phyloP scores from a whole-genome alignment of 768 basidiomycete species.

The Collybia sordida region DNA sequence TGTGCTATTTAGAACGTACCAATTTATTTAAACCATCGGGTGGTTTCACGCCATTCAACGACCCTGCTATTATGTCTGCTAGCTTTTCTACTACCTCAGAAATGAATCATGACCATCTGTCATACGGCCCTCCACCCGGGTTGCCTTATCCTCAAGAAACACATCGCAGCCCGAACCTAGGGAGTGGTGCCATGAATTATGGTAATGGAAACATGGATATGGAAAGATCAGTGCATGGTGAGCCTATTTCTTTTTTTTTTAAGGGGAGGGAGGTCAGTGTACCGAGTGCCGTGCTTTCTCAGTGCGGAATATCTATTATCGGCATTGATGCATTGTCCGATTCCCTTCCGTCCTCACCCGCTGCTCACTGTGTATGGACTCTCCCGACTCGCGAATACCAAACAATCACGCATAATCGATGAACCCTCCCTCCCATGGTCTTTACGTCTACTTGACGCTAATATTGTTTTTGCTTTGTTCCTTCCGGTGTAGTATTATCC shows the following conservation, averaged over 20 bases:
- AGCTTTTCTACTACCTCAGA: slow-evolving; percentile 48
- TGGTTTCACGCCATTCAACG: slow-evolving; percentile 53
- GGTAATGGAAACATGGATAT: slow-evolving; percentile 25
- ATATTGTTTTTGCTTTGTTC: slow-evolving; percentile 40
- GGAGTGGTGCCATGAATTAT: slow-evolving; percentile 21
- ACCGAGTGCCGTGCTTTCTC: slow-evolving; percentile 87
- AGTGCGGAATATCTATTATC: slow-evolving; percentile 82
- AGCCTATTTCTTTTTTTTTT: slow-evolving; percentile 53
- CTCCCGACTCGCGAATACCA: slow-evolving; percentile 32
- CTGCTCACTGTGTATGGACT: slow-evolving; percentile 34
- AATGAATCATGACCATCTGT: slow-evolving; percentile 28
- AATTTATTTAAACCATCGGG: slow-evolving; percentile 17
- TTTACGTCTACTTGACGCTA: slow-evolving; percentile 55
- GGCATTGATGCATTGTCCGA: slow-evolving; percentile 56
- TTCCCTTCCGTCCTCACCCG: slow-evolving; percentile 31
- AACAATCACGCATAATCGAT: slow-evolving; percentile 25
- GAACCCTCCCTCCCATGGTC: slow-evolving; percentile 47
- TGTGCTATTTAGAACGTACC: slow-evolving; percentile 4
- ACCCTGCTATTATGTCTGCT: slow-evolving; percentile 82
- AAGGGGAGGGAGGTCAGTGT: slow-evolving; percentile 86
- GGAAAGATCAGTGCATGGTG: slow-evolving; percentile 57
- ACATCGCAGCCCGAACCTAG: slow-evolving; percentile 1
- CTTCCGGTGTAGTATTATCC: slow-evolving; percentile 37
- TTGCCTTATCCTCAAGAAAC: slow-evolving; percentile 42
- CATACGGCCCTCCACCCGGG: slow-evolving; percentile 69